These are phyloP conservation scores for Penicillium canariense DNA, from an alignment of 495 filamentous ascomycete species.

Conservation along the genomic window DNA sequence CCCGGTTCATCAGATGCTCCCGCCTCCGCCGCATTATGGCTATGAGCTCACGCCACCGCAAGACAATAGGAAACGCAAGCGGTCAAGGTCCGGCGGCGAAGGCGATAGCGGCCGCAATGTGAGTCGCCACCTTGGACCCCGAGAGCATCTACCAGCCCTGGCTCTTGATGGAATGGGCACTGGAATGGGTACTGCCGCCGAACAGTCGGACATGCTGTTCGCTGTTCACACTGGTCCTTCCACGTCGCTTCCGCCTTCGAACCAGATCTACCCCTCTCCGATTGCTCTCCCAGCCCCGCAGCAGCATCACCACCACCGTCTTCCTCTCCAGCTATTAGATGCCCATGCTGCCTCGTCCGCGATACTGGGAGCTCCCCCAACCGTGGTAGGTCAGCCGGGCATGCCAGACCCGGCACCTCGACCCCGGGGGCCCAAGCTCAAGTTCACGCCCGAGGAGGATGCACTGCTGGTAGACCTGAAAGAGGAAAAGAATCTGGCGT, in stretches of 20 bases:
- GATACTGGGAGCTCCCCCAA: constrained; percentile 46
- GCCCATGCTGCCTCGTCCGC: constrained; percentile 18
- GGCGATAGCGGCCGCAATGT: constrained; percentile 12
- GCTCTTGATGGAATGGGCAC: constrained; percentile 26
- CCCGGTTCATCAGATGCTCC: constrained; percentile 33
- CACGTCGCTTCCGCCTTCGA: constrained; percentile 25
- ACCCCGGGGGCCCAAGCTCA: constrained; percentile 80
- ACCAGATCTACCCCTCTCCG: constrained; percentile 30
- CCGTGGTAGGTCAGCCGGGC: constrained; percentile 74
- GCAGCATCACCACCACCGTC: constrained; percentile 70
- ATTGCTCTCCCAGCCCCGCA: constrained; percentile 32
- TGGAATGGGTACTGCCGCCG: constrained; percentile 22
- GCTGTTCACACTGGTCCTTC: constrained; percentile 30
- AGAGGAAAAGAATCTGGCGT: constrained; percentile 87
- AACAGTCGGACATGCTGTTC: constrained; percentile 35
- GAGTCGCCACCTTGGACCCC: constrained; percentile 14
- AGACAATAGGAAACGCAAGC: constrained; percentile 36
- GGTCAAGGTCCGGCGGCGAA: constrained; percentile 27
- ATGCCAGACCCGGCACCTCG: constrained; percentile 76
- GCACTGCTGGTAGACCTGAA: constrained; percentile 80
- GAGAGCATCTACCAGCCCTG: constrained; percentile 30
- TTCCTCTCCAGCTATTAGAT: constrained; percentile 53
- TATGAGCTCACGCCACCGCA: constrained; percentile 31
- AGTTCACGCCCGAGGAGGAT: constrained; percentile 89
- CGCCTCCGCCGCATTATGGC: constrained; percentile 33